A percentile compares a stretch with the other conserved stretches of the same genome.
phyloP scores from a whole-genome alignment of 2,329 filamentous ascomycete species.

The Monosporascus sp. region DNA sequence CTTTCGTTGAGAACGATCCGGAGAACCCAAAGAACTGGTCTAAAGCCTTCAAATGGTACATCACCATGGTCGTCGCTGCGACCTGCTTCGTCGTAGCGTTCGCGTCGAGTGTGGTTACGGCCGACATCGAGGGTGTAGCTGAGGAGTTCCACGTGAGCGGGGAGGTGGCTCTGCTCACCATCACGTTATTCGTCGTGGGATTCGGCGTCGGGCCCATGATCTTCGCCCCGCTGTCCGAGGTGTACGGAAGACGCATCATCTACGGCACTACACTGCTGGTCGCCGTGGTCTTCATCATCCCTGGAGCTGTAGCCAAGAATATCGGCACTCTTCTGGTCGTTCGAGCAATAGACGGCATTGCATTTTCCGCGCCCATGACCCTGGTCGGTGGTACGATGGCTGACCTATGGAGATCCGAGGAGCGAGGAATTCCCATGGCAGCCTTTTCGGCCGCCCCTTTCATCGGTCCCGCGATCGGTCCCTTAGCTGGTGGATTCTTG shows the following conservation, averaged over 20 bases:
- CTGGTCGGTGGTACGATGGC: slow-evolving; percentile 77
- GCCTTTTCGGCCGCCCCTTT: slow-evolving; percentile 81
- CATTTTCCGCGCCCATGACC: slow-evolving; percentile 83
- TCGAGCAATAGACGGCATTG: slow-evolving; percentile 74
- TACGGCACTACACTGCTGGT: slow-evolving; percentile 65
- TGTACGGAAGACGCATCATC: slow-evolving; percentile 66
- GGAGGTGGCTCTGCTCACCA: slow-evolving; percentile 67
- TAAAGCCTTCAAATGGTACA: slow-evolving; percentile 74
- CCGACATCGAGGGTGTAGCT: slow-evolving; percentile 62
- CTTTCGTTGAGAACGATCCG: slow-evolving; percentile 65
- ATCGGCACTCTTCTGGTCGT: slow-evolving; percentile 72
- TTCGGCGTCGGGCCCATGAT: slow-evolving; percentile 78
- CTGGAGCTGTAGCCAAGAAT: slow-evolving; percentile 71
- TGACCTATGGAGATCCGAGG: slow-evolving; percentile 79
- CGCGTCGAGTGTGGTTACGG: slow-evolving; percentile 70
- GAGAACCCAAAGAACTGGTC: slow-evolving; percentile 86
- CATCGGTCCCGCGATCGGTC: slow-evolving; percentile 73
- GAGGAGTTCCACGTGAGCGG: slow-evolving; percentile 63
- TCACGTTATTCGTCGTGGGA: slow-evolving; percentile 75
- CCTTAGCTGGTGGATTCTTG: slow-evolving; percentile 72
- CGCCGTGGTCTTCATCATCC: slow-evolving; percentile 75
- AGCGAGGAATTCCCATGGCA: slow-evolving; percentile 82
- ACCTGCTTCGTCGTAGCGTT: slow-evolving; percentile 74
- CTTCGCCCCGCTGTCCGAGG: slow-evolving; percentile 74
- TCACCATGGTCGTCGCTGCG: slow-evolving; percentile 76